Percentiles rank a stretch among this genome's conserved stretches.
These are phyloP conservation scores for Fusarium oligoseptatum DNA, from an alignment of 2,329 filamentous ascomycete species.

Conservation along the genomic window DNA sequence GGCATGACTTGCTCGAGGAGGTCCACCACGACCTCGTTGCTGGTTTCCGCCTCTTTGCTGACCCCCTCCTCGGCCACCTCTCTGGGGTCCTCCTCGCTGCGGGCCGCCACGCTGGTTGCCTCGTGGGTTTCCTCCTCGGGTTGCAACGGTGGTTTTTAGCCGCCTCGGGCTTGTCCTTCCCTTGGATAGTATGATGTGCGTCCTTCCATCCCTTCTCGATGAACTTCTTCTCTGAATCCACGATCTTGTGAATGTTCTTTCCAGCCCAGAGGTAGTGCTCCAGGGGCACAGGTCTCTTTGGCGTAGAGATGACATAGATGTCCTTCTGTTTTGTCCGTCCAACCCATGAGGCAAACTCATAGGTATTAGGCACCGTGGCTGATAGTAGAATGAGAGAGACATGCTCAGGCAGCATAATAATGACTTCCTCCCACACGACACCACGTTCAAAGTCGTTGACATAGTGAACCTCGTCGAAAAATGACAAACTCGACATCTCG, in stretches of 20 bases:
- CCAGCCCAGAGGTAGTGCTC: constrained; percentile 98
- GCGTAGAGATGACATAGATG: constrained; percentile 98
- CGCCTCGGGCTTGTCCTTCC: constrained; percentile 80
- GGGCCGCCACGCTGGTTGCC: constrained; percentile 51
- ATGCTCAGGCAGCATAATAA: constrained; percentile 98
- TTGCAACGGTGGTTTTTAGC: constrained; percentile 51
- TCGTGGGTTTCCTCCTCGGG: constrained; percentile 55
- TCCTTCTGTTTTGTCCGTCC: constrained; percentile 98
- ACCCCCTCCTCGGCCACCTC: constrained; percentile 64
- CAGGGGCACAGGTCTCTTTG: constrained; percentile 92
- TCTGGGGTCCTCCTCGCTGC: constrained; percentile 57
- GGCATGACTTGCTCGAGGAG: constrained; percentile 70
- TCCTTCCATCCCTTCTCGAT: constrained; percentile 95
- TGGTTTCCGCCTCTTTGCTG: constrained; percentile 60
- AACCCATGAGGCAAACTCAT: constrained; percentile 99
- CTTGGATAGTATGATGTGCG: constrained; percentile 84
- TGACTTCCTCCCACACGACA: constrained; percentile 99
- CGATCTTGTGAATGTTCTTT: constrained; percentile 94
- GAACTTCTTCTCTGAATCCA: constrained; percentile 92
- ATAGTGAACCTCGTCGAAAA: constrained; percentile 99
- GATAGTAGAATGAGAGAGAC: constrained; percentile 95
- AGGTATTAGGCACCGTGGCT: constrained; percentile 95
- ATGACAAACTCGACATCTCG: constrained; percentile 98
- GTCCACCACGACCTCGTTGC: constrained; percentile 65
- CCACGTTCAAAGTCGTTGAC: constrained; percentile 96